Evolutionary conservation across 163 green algal species (phyloP), one percentile per base, ranked within the genome.

Genomic region (Prototheca wickerhamii): DNA sequence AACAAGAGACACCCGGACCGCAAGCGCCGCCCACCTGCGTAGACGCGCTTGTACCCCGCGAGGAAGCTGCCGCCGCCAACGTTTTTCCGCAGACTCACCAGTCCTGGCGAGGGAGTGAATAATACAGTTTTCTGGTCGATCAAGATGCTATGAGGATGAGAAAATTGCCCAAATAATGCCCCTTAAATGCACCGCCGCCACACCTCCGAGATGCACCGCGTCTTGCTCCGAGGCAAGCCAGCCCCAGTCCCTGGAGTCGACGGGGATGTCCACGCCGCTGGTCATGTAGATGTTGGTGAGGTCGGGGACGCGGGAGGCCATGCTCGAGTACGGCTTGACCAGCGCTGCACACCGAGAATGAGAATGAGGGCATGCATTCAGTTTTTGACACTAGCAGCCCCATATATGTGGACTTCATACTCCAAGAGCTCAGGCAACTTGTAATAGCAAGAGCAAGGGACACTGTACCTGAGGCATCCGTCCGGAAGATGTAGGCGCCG

Each of bases 401-500:
- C 37, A 44, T 44, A 44, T 44, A 44, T 21, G 10, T 15, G 15
- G 37, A 15, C 37, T 15, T 15, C 10, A 21, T 44, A 10, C 37
- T 44, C 37, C 10, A 15, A 21, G 37, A 44, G 37, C 37, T 21
- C 15, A 21, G 37, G 37, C 37, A 44, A 21, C 37, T 44, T 44
- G 37, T 15, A 44, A 44, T 44, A 10, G 10, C 37, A 44, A 10
- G 1, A 44, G 10, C 37, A 44, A 15, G 15, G 15, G 15, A 54
- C 18, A 8, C 21, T 8, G 12, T 43, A 73, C 67, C 67, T 4
- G 72, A 62, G 28, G 72, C 72, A 35, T 79, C 78, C 2, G 80
- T 37, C 23, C 67, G 73, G 66, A 85, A 87, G 2, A 78, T 40
- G 65, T 91, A 90, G 10, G 74, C 23, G 5, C 84, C 84, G 15